Evolutionary conservation across 176 grass and related monocot species (phyloP).

Genomic region (Oryza nivara): DNA sequence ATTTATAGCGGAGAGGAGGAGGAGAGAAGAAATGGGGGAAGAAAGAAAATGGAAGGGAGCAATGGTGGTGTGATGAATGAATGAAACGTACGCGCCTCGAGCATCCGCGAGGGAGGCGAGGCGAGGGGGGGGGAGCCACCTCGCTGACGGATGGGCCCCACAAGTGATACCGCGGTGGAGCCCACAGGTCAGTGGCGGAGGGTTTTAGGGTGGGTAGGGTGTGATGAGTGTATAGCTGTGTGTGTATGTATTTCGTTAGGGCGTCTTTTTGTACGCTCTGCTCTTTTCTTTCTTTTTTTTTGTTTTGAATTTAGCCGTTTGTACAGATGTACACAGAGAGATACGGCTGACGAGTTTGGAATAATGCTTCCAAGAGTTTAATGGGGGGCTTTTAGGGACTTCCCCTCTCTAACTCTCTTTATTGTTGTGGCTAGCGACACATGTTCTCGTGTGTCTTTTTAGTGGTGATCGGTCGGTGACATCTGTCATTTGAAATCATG

Average conservation of each 20-base stretch:
- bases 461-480: too few species aligned
- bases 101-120: not conserved
- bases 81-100: conserved; percentile 32
- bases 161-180: not conserved
- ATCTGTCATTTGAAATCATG: too few species aligned
- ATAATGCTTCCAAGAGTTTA: not conserved
- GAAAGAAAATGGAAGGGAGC: conserved; percentile 3
- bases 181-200: not conserved
- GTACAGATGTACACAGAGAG: not conserved
- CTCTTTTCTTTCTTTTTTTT: not conserved
- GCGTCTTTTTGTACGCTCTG: not conserved
- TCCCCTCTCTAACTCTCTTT: not conserved
- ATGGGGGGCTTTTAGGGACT: not conserved
- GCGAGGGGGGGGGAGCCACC: too few species aligned
- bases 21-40: not conserved
- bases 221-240: not conserved
- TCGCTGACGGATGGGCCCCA: conserved; percentile 12
- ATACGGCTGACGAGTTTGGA: not conserved
- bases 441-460: not conserved
- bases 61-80: conserved; percentile 24
- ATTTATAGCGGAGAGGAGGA: conserved; percentile 3
- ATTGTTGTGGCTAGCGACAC: not conserved
- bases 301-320: conserved; percentile 31
- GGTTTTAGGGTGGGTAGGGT: not conserved
- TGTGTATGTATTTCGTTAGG: not conserved